Evolutionary conservation across 2,329 filamentous ascomycete species (phyloP).

Genomic region (Fusarium annulatum): DNA sequence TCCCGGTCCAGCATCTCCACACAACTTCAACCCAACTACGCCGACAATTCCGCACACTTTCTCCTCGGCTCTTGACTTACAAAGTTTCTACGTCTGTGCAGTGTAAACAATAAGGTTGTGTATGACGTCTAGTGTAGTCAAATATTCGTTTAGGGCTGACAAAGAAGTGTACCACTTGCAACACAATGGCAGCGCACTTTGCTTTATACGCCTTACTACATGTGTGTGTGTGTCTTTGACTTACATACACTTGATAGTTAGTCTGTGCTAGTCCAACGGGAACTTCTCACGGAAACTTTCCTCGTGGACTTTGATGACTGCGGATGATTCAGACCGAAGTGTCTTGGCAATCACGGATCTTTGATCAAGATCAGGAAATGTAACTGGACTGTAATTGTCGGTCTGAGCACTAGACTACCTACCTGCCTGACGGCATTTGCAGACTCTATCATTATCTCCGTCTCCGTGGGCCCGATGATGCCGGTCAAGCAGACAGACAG

Average conservation of each 20-base stretch:
- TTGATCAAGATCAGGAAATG: not conserved
- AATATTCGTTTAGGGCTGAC: conserved; percentile 14
- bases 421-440: not conserved
- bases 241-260: not conserved
- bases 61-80: not conserved
- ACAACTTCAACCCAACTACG: not conserved
- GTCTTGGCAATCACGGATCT: conserved; percentile 23
- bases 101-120: conserved; percentile 17
- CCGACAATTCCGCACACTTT: conserved; percentile 19
- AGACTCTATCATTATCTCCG: conserved; percentile 9
- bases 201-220: not conserved
- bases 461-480: conserved; percentile 14
- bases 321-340: conserved; percentile 1
- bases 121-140: conserved; percentile 8
- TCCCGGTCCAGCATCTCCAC: conserved; percentile 1
- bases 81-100: not conserved
- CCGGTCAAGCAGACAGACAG: not conserved
- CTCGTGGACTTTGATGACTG: not conserved
- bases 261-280: not conserved
- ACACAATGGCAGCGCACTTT: not conserved
- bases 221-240: not conserved
- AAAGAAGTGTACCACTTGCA: not conserved
- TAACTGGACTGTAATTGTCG: not conserved
- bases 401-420: not conserved
- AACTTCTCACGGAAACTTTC: not conserved